These are phyloP conservation scores for Boletus rubescentipes DNA, from an alignment of 768 basidiomycete species.

Conservation along the genomic window DNA sequence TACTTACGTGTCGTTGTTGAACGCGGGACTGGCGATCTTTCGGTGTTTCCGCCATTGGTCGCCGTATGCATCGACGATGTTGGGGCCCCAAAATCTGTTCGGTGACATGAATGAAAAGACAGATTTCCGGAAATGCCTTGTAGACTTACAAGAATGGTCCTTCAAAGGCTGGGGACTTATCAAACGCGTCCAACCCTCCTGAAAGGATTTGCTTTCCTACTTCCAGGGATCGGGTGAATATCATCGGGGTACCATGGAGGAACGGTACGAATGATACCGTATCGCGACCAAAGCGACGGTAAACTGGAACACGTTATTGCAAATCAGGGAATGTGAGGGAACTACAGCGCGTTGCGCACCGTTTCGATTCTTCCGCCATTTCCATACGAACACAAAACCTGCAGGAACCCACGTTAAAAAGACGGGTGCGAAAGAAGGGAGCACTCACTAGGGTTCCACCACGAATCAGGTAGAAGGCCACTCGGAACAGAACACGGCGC, in stretches of 20 bases:
- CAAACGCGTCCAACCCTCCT: slow-evolving; percentile 3
- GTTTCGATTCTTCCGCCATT: slow-evolving; percentile 17
- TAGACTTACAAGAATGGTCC: slow-evolving; percentile 3
- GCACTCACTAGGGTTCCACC: slow-evolving; percentile 22
- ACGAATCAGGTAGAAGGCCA: slow-evolving; percentile 1
- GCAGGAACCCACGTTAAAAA: neutral
- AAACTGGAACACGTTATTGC: slow-evolving; percentile 3
- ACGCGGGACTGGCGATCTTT: slow-evolving; percentile 16
- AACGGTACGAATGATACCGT: slow-evolving; percentile 22
- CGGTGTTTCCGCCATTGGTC: slow-evolving; percentile 22
- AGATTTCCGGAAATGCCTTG: no score
- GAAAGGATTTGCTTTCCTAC: slow-evolving; percentile 10
- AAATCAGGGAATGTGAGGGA: neutral
- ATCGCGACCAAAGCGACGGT: slow-evolving; percentile 8
- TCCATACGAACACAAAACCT: slow-evolving; percentile 20
- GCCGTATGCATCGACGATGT: slow-evolving; percentile 8
- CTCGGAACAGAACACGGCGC: slow-evolving; percentile 6
- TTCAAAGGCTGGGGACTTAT: slow-evolving; percentile 3
- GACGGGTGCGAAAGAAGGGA: neutral
- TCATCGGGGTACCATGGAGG: slow-evolving; percentile 6
- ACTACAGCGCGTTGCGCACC: slow-evolving; percentile 1
- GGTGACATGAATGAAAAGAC: neutral
- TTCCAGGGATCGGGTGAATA: slow-evolving; percentile 21
- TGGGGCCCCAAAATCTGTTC: slow-evolving; percentile 23
- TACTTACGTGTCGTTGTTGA: slow-evolving; percentile 22